Evolutionary conservation across 2,329 filamentous ascomycete genomes (phyloP), one percentile per base, ranked within the genome.

Genomic region (Scytalidium lignicola): DNA sequence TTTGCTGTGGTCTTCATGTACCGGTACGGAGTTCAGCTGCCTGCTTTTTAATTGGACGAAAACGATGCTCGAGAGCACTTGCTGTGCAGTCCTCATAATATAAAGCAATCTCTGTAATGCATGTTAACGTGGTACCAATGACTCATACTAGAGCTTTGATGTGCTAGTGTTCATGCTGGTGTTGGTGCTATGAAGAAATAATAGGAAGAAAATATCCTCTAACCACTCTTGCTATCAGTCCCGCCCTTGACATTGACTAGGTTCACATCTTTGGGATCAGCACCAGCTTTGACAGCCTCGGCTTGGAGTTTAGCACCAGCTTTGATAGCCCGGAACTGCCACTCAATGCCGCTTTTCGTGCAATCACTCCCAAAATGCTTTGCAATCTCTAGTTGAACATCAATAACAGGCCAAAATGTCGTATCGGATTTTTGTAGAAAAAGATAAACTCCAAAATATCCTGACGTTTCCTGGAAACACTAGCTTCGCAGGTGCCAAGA

Each of bases 301-400:
- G 70, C 67, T 41, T 82, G 71, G 2, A 63, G 65, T 37, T 76
- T 72, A 23, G 74, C 79, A 23, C 79, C 70, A 29, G 68, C 69
- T 63, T 79, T 81, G 65, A 83, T 74, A 20, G 62, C 52, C 1
- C 80, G 74, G 58, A 84, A 82, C 58, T 83, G 79, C 60, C 79
- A 84, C 55, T 75, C 73, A n/a, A 83, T 73, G 8, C 80, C 80
- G 18, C 73, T 72, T 0, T 70, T 61, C 0, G 79, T 84, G 3
- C 76, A 80, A 49, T 80, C 78, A 1, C n/a, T 48, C 21, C 79
- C 80, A 54, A 80, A 83, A 63, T 77, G 75, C 52, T 74, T 78
- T 51, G 76, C 74, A 45, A 83, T 82, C 41, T 80, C 80, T 83
- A 41, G 32, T 10, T n/a, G 17, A n/a, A 39, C 7, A 42, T 57